phyloP scores from a whole-genome alignment of 768 basidiomycete species.

The Guyanaporus albipodus region DNA sequence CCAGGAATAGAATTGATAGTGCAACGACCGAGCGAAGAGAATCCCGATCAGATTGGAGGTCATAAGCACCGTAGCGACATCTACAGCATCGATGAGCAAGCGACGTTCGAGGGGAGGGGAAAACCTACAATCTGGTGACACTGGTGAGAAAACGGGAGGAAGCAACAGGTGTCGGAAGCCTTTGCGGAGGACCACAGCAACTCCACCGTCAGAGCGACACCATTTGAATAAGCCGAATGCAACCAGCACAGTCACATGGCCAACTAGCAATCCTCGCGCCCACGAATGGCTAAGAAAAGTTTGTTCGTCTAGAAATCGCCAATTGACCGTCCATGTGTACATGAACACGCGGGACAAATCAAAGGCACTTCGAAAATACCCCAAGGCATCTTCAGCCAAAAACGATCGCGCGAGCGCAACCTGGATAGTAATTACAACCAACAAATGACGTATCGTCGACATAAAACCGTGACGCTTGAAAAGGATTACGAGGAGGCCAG shows the following conservation, averaged over 20 bases:
- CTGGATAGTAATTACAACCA: conserved; percentile 42
- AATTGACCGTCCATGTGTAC: conserved; percentile 98
- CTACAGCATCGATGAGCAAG: conserved; percentile 39
- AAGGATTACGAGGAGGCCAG: conserved; percentile 78
- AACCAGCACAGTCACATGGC: conserved; percentile 57
- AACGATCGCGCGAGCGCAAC: conserved; percentile 66
- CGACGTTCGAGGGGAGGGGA: not conserved
- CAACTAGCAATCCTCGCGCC: conserved; percentile 58
- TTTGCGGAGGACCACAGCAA: conserved; percentile 47
- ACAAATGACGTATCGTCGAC: conserved; percentile 46
- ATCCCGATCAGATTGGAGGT: conserved; percentile 93
- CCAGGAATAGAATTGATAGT: conserved; percentile 99
- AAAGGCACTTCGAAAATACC: conserved; percentile 77
- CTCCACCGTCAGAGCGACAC: conserved; percentile 74
- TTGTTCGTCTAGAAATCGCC: conserved; percentile 82
- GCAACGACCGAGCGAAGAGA: conserved; percentile 86
- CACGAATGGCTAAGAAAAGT: conserved; percentile 65
- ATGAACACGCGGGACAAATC: conserved; percentile 86
- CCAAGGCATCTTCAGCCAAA: conserved; percentile 50
- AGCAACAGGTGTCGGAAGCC: conserved; percentile 49
- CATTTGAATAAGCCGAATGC: conserved; percentile 71
- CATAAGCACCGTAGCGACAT: conserved; percentile 76
- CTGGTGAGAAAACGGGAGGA: conserved; percentile 43
- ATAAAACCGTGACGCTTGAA: conserved; percentile 69
- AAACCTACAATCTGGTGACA: conserved; percentile 63